Percentiles rank a stretch among this genome's conserved stretches.
These are phyloP conservation scores for Parafenestella ontariensis DNA, from an alignment of 2,329 filamentous ascomycete genomes.

Conservation along the genomic window DNA sequence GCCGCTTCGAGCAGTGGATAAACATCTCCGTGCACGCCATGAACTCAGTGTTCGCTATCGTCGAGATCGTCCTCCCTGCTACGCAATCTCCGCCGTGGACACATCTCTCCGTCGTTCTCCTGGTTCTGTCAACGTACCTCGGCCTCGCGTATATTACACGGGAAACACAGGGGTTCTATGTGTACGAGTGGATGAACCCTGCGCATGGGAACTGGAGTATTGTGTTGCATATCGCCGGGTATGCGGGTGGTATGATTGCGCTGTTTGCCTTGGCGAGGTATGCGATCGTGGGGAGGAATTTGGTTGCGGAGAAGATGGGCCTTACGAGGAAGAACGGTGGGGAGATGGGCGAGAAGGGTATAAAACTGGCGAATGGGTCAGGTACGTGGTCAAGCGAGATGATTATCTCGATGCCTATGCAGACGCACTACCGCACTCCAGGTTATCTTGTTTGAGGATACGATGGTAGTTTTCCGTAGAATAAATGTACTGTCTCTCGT, in stretches of 20 bases:
- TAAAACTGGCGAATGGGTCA: conserved; percentile 15
- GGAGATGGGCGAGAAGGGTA: conserved; percentile 16
- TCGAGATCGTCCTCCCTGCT: conserved; percentile 74
- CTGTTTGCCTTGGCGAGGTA: conserved; percentile 28
- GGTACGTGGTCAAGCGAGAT: conserved; percentile 22
- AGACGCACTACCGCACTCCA: neutral
- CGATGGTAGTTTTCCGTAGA: neutral
- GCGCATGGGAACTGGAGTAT: conserved; percentile 31
- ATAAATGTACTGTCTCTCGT: neutral
- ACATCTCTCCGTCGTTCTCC: conserved; percentile 69
- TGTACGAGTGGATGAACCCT: conserved; percentile 64
- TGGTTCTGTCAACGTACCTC: conserved; percentile 73
- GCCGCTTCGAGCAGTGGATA: conserved; percentile 53
- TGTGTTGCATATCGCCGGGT: conserved; percentile 30
- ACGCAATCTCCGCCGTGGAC: conserved; percentile 67
- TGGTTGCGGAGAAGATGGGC: conserved; percentile 12
- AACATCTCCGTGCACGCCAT: conserved; percentile 77
- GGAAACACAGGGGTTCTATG: conserved; percentile 73
- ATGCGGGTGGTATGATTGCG: conserved; percentile 26
- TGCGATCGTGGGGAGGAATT: conserved; percentile 20
- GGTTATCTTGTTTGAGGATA: neutral
- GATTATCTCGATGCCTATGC: conserved; percentile 10
- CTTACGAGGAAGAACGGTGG: neutral
- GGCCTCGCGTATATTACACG: conserved; percentile 74
- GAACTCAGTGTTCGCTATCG: conserved; percentile 73